Evolutionary conservation across 495 filamentous ascomycete genomes (phyloP).

Genomic region (Aspergillus diversus): DNA sequence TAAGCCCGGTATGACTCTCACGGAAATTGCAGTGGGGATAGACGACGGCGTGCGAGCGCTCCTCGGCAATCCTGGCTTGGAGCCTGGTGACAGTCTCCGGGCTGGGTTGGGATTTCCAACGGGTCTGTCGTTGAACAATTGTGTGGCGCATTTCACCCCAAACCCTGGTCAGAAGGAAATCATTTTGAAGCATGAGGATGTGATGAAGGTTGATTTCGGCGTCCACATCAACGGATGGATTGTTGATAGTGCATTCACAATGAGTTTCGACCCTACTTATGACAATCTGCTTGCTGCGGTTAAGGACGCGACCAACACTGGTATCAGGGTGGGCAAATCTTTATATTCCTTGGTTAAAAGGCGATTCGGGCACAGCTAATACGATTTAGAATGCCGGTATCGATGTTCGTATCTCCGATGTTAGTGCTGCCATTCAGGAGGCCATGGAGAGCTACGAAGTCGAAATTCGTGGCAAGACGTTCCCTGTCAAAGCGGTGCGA

Average conservation of each 20-base stretch:
- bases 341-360: neutral
- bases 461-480: conserved; percentile 57
- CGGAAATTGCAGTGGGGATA: conserved; percentile 62
- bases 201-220: conserved; percentile 72
- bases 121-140: conserved; percentile 62
- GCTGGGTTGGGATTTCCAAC: conserved; percentile 67
- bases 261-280: conserved; percentile 63
- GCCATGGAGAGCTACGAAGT: conserved; percentile 70
- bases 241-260: conserved; percentile 67
- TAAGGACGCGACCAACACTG: conserved; percentile 67
- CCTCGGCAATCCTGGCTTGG: conserved; percentile 59
- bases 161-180: conserved; percentile 64
- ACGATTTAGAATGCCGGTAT: conserved; percentile 57
- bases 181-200: conserved; percentile 58
- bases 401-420: conserved; percentile 63
- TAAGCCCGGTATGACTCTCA: conserved; percentile 60
- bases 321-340: conserved; percentile 47
- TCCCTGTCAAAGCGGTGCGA: conserved; percentile 62
- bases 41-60: conserved; percentile 63
- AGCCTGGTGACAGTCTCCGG: conserved; percentile 59
- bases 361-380: conserved; percentile 10
- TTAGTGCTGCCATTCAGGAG: conserved; percentile 66
- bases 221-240: conserved; percentile 68
- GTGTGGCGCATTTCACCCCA: conserved; percentile 65
- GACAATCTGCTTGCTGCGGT: conserved; percentile 63